Base-by-base conservation (phyloP, 495 filamentous ascomycete species). In the Bryoglossum gracile region DNA sequence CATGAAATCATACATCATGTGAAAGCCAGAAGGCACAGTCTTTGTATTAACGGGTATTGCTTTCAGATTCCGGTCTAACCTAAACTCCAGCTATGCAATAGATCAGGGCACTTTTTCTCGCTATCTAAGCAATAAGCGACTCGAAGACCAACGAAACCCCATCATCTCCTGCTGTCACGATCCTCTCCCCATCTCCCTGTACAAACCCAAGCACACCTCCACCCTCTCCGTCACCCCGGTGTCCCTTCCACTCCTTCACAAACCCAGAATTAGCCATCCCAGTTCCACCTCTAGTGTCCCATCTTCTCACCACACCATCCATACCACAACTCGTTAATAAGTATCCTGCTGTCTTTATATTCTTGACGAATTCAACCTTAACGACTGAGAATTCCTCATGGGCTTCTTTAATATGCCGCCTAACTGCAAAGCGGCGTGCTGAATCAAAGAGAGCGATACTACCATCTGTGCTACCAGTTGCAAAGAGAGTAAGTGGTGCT, bases 131-230 rank as follows among this genome's bases (percentile, higher is more conserved):
- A 44, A 58, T 28, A 14, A 55, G 55, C 9, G 58, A 33, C 14
- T 86, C 82, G 60, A 89, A 88, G 5, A 88, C 76, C 57, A 88
- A 64, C 28, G 75, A 67, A 38, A 90, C 68, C 10, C 78, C 80
- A 66, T 96, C 90, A 71, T 96, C 90, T 21, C 90, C 90, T 3
- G 87, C 90, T 14, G 90, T 96, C 10, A 91, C 79, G 21, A 95
- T 72, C 52, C 80, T 73, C 59, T 84, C 81, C 1, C 80, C 79
- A 26, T 78, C 81, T 28, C 69, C 70, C 67, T 94, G 85, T 41
- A 92, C 86, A 63, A 95, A 96, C 0, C 83, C 90, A 63, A 96
- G 68, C 25, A 96, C 85, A 43, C 90, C 90, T 25, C 88, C 88
- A 3, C 86, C 87, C 56, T 94, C 88, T 0, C 84, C 81, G 23